phyloP scores from a whole-genome alignment of 2,329 filamentous ascomycete genomes.

The Stemphylium lycopersici region DNA sequence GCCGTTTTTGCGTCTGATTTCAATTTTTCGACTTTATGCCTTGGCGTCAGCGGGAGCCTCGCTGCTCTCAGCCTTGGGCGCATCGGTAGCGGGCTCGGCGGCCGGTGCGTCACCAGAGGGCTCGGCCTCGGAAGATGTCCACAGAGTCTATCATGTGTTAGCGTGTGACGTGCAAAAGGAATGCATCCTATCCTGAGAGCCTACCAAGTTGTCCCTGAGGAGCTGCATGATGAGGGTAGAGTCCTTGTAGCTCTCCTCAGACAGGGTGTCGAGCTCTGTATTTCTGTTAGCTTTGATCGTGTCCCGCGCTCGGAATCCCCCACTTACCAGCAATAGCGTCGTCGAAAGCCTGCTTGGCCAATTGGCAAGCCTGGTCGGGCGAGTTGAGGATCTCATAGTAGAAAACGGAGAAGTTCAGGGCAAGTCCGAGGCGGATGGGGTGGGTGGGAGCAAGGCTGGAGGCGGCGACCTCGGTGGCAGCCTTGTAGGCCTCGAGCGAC shows the following conservation, averaged over 20 bases:
- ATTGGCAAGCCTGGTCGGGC: constrained; percentile 95
- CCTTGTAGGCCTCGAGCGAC: constrained; percentile 97
- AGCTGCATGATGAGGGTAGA: constrained; percentile 99
- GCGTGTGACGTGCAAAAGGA: not conserved
- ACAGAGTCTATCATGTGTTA: constrained; percentile 74
- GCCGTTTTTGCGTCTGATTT: constrained; percentile 42
- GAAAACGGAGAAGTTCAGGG: constrained; percentile 97
- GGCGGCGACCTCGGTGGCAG: constrained; percentile 86
- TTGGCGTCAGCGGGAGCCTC: constrained; percentile 67
- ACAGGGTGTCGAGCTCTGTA: constrained; percentile 90
- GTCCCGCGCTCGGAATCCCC: not conserved
- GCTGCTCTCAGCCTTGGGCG: constrained; percentile 50
- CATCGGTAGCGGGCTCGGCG: constrained; percentile 61
- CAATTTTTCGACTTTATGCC: constrained; percentile 46
- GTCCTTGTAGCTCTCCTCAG: constrained; percentile 99
- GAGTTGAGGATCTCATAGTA: constrained; percentile 99
- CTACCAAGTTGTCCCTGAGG: constrained; percentile 90
- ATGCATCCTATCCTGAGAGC: constrained; percentile 14
- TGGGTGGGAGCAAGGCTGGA: constrained; percentile 90
- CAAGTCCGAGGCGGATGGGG: constrained; percentile 89
- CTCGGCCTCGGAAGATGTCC: constrained; percentile 98
- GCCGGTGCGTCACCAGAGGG: constrained; percentile 65
- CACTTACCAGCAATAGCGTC: constrained; percentile 86
- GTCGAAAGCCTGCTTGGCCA: constrained; percentile 94
- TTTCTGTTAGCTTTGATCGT: constrained; percentile 24